Percentiles rank a stretch among this genome's conserved stretches.
These are phyloP conservation scores for Aspergillus ostianus DNA, from an alignment of 495 filamentous ascomycete species.

Conservation along the genomic window DNA sequence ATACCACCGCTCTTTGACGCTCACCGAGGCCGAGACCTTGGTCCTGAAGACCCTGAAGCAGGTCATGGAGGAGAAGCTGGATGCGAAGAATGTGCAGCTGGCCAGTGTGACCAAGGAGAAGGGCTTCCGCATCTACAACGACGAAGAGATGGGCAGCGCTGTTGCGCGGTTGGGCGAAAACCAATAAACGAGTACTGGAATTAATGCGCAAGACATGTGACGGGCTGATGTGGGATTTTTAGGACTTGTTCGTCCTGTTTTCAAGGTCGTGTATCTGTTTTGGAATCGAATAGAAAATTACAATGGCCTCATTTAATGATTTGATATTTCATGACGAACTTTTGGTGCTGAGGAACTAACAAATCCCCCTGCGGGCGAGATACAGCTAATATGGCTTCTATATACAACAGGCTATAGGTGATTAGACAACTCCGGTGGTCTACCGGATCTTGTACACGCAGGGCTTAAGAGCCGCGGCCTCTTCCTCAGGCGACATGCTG, in stretches of 20 bases:
- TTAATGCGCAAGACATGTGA: constrained; percentile 13
- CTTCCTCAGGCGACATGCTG: constrained; percentile 50
- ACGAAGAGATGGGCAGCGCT: constrained; percentile 91
- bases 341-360: neutral
- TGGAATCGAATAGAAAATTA: constrained; percentile 33
- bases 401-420: constrained; percentile 1
- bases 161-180: constrained; percentile 66
- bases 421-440: constrained; percentile 2
- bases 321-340: neutral
- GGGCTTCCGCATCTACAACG: constrained; percentile 95
- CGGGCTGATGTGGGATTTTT: constrained; percentile 11
- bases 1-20: constrained; percentile 95
- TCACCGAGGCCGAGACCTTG: constrained; percentile 87
- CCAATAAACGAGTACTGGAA: constrained; percentile 31
- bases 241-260: constrained; percentile 8
- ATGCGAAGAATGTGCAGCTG: constrained; percentile 96
- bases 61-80: constrained; percentile 99
- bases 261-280: constrained; percentile 17
- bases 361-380: neutral
- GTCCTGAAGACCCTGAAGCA: constrained; percentile 98
- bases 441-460: constrained; percentile 95
- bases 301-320: constrained; percentile 17
- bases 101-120: constrained; percentile 97
- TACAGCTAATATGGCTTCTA: neutral
- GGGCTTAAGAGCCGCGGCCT: constrained; percentile 79